Evolutionary conservation across 2,329 filamentous ascomycete genomes (phyloP), one percentile per base, ranked within the genome.

Genomic region (Didymella arachidicola): DNA sequence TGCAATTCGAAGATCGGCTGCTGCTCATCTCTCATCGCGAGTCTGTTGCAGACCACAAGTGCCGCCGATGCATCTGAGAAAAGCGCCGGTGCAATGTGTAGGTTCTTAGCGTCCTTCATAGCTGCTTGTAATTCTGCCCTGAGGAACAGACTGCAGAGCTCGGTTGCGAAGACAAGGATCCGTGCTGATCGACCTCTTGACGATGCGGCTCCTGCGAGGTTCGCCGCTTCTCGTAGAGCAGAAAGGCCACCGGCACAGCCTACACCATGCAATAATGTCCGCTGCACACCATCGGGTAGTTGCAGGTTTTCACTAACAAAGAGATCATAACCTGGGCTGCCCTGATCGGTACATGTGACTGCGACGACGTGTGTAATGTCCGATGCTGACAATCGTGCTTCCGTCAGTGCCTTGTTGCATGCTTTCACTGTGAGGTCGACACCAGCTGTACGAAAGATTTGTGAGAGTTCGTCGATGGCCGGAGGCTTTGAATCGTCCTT

Each of bases 51-150:
- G 32, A 91, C 69, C 1, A 91, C 79, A 27, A 86, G 74, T 0
- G 88, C 86, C 56, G 87, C 87, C n/a, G 86, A 88, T 63, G 86
- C 90, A 72, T 91, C 89, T 19, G 87, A 89, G 72, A 91, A 91
- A 2, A 91, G 76, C 14, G 84, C 85, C 1, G 86, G 80, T 2
- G 87, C 89, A 65, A 91, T 89, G 30, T 87, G 81, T 11, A 87
- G 84, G 59, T 88, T 81, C 64, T 89, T 46, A 2, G 18, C 38
- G 19, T 70, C 64, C 36, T 51, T 46, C 16, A 84, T 16, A 70
- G 89, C 83, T 71, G 84, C 86, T 61, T 89, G 83, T 45, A 91
- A 76, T 72, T 91, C 89, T 65, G 86, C 88, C 41, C 87, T 80
- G 6, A 87, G 84, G 68, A 89, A 77, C 1, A 83, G 64, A 34